These are phyloP conservation scores for Verticillium dahliae DNA, from an alignment of 2,329 filamentous ascomycete species.

Conservation along the genomic window DNA sequence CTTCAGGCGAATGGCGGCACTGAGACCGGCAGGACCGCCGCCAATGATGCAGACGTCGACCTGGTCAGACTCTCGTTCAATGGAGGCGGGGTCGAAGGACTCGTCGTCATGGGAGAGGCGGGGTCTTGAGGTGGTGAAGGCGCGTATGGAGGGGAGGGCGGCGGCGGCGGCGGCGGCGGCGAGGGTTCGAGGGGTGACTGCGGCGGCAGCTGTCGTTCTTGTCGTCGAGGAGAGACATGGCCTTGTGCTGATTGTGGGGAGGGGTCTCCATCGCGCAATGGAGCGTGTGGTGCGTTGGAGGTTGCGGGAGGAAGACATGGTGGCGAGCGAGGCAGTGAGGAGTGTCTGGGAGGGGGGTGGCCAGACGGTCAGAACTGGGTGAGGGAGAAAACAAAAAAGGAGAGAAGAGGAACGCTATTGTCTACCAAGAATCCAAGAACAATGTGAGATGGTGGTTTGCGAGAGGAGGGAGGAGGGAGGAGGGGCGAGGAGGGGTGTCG, in stretches of 20 bases:
- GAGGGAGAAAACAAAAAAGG: background rate
- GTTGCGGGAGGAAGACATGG: constrained; percentile 30
- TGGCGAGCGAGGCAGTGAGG: constrained; percentile 23
- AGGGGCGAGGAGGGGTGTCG: background rate
- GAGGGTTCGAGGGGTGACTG: background rate
- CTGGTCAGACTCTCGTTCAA: constrained; percentile 85
- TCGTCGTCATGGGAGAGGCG: constrained; percentile 31
- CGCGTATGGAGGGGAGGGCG: background rate
- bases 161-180: background rate
- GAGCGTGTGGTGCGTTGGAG: constrained; percentile 29
- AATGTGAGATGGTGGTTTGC: background rate
- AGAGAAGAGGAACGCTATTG: background rate
- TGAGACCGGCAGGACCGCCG: constrained; percentile 84
- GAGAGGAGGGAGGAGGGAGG: background rate
- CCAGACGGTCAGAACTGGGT: background rate
- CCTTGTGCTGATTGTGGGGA: constrained; percentile 12
- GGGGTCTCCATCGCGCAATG: constrained; percentile 16
- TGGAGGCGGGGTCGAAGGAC: constrained; percentile 56
- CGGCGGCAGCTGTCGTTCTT: background rate
- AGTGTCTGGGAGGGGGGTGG: background rate
- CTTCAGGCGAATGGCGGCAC: constrained; percentile 89
- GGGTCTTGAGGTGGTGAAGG: constrained; percentile 9
- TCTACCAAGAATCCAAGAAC: background rate
- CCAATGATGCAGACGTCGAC: constrained; percentile 97
- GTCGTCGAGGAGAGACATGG: constrained; percentile 6